Evolutionary conservation across 129 eudicot species (phyloP), one percentile per base, ranked within the genome.

Genomic region (Silybum marianum): DNA sequence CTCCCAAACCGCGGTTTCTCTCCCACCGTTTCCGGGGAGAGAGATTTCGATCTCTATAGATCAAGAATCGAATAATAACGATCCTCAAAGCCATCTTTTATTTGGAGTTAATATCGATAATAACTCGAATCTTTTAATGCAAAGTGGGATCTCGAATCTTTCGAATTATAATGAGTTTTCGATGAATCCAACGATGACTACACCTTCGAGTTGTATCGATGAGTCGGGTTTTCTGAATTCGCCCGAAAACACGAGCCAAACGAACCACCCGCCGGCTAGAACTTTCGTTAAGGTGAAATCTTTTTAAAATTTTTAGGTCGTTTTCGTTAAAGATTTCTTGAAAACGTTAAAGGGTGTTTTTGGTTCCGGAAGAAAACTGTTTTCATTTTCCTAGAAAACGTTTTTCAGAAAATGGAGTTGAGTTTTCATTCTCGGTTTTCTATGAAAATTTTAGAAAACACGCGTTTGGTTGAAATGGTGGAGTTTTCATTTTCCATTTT

Each of bases 11-110:
- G 71, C 88, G 2, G 81, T 86, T 24, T 48, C 89, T 5, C 82
- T 95, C 85, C 98, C 95, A 25, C 98, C 93, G 9, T 91, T 93
- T 74, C 93, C 95, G 1, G 91, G 98, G 19, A 84, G 92, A 73
- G 97, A 92, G 66, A 89, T 84, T 69, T 81, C 92, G 0, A 81
- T 88, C 23, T 81, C 92, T 0, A 81, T 88, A n/a, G 89, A 89
- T 48, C 93, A 89, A 28, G 89, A 82, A 46, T 86, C 85, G 38
- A 76, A 69, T 76, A 75, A 69, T 76, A 83, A 78, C 8, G 87
- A 90, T 83, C 83, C 89, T 9, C 91, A 90, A 16, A 90, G 71
- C 86, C 78, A 87, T 90, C 83, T 82, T 23, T 81, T 93, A 80
- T 89, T 89, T 82, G 99, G 98, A 71, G 89, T 84, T 72, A 83